These are phyloP conservation scores for Trichosporon inkin DNA, from an alignment of 1,284 basidiomycete genomes.

Conservation along the genomic window DNA sequence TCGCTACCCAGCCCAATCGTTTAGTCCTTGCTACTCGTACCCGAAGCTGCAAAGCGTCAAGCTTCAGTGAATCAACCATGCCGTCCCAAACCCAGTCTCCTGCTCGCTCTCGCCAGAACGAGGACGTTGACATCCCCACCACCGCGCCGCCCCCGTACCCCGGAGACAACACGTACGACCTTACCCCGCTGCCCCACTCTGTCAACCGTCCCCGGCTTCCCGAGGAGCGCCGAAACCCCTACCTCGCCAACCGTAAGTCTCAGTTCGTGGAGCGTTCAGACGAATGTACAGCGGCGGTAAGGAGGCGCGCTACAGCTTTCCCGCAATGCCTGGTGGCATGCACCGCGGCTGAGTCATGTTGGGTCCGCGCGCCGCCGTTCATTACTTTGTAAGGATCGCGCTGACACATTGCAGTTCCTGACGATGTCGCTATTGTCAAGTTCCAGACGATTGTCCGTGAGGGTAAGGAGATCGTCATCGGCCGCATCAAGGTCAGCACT, in stretches of 20 bases:
- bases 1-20: background rate
- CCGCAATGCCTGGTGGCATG: background rate
- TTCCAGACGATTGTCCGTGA: slow-evolving; percentile 78
- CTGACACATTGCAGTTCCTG: slow-evolving; percentile 33
- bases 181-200: slow-evolving; percentile 37
- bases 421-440: slow-evolving; percentile 58
- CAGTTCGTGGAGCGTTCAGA: background rate
- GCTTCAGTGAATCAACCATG: slow-evolving; percentile 10
- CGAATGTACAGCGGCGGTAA: background rate
- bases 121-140: slow-evolving; percentile 28
- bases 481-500: slow-evolving; percentile 88
- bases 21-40: background rate
- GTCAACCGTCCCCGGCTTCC: slow-evolving; percentile 45
- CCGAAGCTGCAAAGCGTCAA: background rate
- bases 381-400: background rate
- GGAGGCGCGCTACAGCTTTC: too few species aligned
- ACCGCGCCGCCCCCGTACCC: slow-evolving; percentile 43
- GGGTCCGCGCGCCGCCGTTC: background rate
- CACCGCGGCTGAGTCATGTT: background rate
- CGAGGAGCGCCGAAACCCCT: slow-evolving; percentile 36
- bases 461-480: slow-evolving; percentile 78
- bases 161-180: slow-evolving; percentile 26
- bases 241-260: slow-evolving; percentile 33
- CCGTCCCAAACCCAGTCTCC: background rate
- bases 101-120: slow-evolving; percentile 13